Conservation (phyloP, 768 basidiomycete genomes). For the Mycena epipterygia region DNA sequence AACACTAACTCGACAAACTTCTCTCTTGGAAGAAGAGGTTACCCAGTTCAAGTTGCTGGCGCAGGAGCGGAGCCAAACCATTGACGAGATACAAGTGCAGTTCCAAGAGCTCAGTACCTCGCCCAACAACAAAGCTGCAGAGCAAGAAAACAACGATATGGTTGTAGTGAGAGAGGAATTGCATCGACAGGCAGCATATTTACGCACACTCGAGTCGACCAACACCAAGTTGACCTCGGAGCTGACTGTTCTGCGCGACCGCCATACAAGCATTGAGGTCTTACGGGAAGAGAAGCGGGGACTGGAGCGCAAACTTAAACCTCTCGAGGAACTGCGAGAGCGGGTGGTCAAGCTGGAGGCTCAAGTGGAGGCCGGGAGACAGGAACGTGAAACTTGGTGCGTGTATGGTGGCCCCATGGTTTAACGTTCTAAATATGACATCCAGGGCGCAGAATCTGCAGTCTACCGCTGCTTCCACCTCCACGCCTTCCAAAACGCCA, state of each 20-base stretch:
- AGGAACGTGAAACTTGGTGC: conserved; percentile 73
- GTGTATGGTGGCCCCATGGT: conserved; percentile 33
- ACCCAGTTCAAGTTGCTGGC: conserved; percentile 56
- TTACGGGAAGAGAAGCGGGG: conserved; percentile 80
- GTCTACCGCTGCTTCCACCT: conserved; percentile 37
- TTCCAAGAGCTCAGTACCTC: conserved; percentile 58
- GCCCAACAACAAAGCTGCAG: conserved; percentile 44
- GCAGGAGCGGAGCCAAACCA: conserved; percentile 54
- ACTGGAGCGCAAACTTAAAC: conserved; percentile 65
- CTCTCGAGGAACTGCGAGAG: conserved; percentile 68
- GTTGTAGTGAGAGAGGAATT: conserved; percentile 76
- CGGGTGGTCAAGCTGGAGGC: conserved; percentile 71
- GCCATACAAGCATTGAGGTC: conserved; percentile 75
- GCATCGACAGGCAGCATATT: conserved; percentile 72
- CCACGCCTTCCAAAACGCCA: conserved; percentile 60
- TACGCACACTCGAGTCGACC: conserved; percentile 69
- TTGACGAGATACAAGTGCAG: conserved; percentile 61
- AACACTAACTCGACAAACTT: conserved; percentile 59
- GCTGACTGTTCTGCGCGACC: conserved; percentile 64
- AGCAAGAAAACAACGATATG: conserved; percentile 68
- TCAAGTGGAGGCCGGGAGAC: conserved; percentile 71
- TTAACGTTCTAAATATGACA: conserved; percentile 4
- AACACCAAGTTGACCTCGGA: conserved; percentile 72
- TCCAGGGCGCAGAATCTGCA: conserved; percentile 44
- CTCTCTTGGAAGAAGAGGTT: conserved; percentile 64